These are phyloP conservation scores for Cercospora canescens DNA, from an alignment of 2,329 filamentous ascomycete genomes.

Conservation along the genomic window DNA sequence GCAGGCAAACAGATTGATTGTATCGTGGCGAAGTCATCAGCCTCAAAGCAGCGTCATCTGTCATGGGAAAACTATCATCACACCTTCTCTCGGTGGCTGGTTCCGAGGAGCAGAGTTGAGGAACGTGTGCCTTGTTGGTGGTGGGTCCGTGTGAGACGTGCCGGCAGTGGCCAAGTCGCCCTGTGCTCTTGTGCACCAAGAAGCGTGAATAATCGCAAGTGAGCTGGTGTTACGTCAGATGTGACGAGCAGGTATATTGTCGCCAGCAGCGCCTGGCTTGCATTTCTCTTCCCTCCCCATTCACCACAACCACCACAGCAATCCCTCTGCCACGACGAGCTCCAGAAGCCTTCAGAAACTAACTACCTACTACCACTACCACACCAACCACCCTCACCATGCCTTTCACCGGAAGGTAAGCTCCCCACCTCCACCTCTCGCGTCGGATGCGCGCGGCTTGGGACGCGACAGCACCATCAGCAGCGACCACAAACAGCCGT, in stretches of 20 bases:
- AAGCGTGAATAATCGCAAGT: neutral
- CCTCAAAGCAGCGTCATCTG: neutral
- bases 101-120: neutral
- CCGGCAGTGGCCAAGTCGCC: neutral
- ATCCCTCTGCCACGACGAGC: neutral
- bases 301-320: neutral
- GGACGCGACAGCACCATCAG: slow-evolving; percentile 18
- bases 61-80: neutral
- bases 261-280: neutral
- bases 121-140: neutral
- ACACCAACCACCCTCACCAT: slow-evolving; percentile 43
- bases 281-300: neutral
- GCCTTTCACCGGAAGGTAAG: slow-evolving; percentile 62
- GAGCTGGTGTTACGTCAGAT: slow-evolving; percentile 1
- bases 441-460: slow-evolving; percentile 10
- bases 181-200: neutral
- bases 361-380: neutral
- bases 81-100: neutral
- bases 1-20: neutral
- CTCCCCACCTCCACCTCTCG: slow-evolving; percentile 9
- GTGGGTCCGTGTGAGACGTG: neutral
- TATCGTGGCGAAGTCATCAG: neutral
- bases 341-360: neutral
- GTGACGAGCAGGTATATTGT: slow-evolving; percentile 4
- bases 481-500: too few species aligned